A percentile compares a stretch with the other conserved stretches of the same genome.
Evolutionary conservation across 139 green algal species (phyloP).

Genomic region (Pycnococcus provasolii): DNA sequence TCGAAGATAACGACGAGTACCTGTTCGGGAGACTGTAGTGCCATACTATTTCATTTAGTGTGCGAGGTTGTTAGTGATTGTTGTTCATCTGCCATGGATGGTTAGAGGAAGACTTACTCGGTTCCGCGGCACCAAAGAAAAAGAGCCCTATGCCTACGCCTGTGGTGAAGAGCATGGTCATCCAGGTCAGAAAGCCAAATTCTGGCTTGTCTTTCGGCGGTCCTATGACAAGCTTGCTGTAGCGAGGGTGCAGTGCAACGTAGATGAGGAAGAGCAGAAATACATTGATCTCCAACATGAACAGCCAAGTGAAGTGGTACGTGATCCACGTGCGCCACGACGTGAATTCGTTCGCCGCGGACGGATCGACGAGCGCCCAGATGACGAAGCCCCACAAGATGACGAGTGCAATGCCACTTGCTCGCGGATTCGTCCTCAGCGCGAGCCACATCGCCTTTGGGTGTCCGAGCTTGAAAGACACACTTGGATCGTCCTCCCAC

Average conservation of each 20-base stretch:
- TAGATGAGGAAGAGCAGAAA: conserved; percentile 5
- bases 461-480: no score
- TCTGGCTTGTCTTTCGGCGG: conserved; percentile 1
- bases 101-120: not conserved
- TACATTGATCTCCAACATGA: not conserved
- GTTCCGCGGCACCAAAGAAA: conserved; percentile 15
- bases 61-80: no score
- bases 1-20: no score
- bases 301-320: not conserved
- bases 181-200: not conserved
- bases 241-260: not conserved
- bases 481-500: no score
- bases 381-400: conserved; percentile 11
- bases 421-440: not conserved
- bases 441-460: no score
- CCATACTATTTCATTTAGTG: not conserved
- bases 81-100: no score
- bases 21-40: not conserved
- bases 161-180: not conserved
- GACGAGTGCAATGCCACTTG: not conserved
- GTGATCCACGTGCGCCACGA: not conserved
- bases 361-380: not conserved
- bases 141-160: conserved; percentile 17
- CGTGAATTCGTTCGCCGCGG: not conserved
- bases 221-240: conserved; percentile 1